A percentile compares a stretch with the other conserved stretches of the same genome.
These are phyloP conservation scores for Hygrocybe punicea DNA, from an alignment of 768 basidiomycete species.

Conservation along the genomic window DNA sequence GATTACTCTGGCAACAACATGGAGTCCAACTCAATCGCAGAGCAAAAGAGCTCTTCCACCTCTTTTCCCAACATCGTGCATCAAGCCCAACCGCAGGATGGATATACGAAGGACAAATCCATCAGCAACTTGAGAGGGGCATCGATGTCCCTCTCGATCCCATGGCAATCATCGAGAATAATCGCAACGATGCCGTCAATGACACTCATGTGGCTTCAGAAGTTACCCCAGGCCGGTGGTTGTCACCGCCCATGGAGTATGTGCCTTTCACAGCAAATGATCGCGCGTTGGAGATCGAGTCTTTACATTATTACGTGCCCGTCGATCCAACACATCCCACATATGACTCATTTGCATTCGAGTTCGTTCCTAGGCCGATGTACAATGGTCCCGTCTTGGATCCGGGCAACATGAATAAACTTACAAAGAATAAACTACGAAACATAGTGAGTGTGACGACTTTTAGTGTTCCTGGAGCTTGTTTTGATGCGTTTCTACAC, in stretches of 20 bases:
- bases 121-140: background rate
- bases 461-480: background rate
- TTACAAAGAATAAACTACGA: background rate
- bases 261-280: background rate
- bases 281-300: background rate
- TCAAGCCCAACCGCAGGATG: conserved; percentile 1
- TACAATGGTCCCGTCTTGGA: background rate
- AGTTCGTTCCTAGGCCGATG: background rate
- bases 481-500: background rate
- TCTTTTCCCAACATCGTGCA: background rate
- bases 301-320: background rate
- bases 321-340: background rate
- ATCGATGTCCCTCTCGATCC: background rate
- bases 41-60: background rate
- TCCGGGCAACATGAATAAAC: too few species aligned
- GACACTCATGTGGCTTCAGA: background rate
- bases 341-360: background rate
- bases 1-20: background rate
- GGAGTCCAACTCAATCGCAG: background rate
- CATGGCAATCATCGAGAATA: background rate
- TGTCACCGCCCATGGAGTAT: background rate
- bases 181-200: background rate
- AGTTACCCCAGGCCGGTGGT: background rate
- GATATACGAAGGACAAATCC: background rate
- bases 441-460: background rate